phyloP scores from a whole-genome alignment of 1,139 yeast genomes.

The Candida sanyaensis region DNA sequence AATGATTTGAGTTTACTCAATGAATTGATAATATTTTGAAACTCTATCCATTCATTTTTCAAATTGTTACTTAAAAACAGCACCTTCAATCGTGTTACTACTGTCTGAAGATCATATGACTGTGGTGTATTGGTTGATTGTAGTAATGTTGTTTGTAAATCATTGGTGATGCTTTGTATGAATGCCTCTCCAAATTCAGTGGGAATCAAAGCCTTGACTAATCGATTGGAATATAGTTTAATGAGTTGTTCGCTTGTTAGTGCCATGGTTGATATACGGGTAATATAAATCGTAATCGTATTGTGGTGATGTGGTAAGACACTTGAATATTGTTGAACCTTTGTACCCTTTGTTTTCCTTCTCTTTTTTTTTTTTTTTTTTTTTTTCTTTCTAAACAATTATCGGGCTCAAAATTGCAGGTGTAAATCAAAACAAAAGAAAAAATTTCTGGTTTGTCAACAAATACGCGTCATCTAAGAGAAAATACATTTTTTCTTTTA shows the following conservation, averaged over 20 bases:
- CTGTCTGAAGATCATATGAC: constrained; percentile 17
- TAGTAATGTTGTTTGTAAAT: constrained; percentile 22
- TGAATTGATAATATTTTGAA: constrained; percentile 32
- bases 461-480: not conserved
- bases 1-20: constrained; percentile 28
- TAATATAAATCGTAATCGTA: not conserved
- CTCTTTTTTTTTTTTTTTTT: too few relatives aligned
- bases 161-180: constrained; percentile 34
- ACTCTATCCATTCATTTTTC: constrained; percentile 31
- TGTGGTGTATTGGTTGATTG: constrained; percentile 8
- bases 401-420: not conserved
- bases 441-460: not conserved
- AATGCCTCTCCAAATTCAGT: constrained; percentile 41
- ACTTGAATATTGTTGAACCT: not conserved
- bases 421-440: not conserved
- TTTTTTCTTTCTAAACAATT: not conserved
- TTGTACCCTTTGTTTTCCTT: not conserved
- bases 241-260: constrained; percentile 37
- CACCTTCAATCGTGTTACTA: constrained; percentile 26
- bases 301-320: not conserved
- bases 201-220: constrained; percentile 43
- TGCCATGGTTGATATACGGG: constrained; percentile 19
- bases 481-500: not conserved
- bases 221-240: constrained; percentile 35
- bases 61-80: constrained; percentile 28